A percentile compares a stretch with the other conserved stretches of the same genome.
Evolutionary conservation across 179 eudicot genomes (phyloP).

Genomic region (Silene noctiflora): DNA sequence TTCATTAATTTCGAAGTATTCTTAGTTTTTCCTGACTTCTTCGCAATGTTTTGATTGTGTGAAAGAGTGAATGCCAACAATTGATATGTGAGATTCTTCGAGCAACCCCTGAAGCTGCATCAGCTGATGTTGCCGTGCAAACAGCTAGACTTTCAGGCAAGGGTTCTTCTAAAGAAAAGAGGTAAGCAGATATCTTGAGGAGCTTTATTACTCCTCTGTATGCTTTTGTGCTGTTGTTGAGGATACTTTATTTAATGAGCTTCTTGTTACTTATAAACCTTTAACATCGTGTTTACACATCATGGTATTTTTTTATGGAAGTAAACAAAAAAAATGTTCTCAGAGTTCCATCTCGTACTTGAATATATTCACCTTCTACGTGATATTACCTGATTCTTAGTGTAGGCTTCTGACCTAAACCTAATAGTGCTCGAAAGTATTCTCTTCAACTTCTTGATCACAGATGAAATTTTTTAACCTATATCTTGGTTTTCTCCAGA

Average conservation of each 20-base stretch:
- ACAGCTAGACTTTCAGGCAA: slow-evolving; percentile 96
- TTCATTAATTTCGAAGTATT: background rate
- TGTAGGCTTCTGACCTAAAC: background rate
- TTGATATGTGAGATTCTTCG: slow-evolving; percentile 94
- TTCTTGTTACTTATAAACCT: background rate
- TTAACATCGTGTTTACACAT: background rate
- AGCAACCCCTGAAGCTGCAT: slow-evolving; percentile 98
- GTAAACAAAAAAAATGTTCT: background rate
- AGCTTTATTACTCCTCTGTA: slow-evolving; percentile 4
- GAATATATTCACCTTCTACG: background rate
- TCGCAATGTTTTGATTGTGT: slow-evolving; percentile 16
- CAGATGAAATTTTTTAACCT: background rate
- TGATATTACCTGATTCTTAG: background rate
- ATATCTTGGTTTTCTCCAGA: background rate
- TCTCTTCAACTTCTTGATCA: background rate
- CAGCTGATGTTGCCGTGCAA: slow-evolving; percentile 96
- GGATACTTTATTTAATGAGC: background rate
- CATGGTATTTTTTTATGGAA: background rate
- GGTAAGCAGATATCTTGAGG: slow-evolving; percentile 40
- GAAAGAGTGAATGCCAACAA: slow-evolving; percentile 98
- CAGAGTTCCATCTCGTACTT: background rate
- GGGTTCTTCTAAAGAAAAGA: slow-evolving; percentile 76
- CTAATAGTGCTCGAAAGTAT: background rate
- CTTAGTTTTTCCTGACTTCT: background rate
- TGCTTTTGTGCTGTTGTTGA: slow-evolving; percentile 22